Percentiles rank a stretch among this genome's conserved stretches.
Evolutionary conservation across 768 basidiomycete species (phyloP).

Genomic region (Russula sp.): DNA sequence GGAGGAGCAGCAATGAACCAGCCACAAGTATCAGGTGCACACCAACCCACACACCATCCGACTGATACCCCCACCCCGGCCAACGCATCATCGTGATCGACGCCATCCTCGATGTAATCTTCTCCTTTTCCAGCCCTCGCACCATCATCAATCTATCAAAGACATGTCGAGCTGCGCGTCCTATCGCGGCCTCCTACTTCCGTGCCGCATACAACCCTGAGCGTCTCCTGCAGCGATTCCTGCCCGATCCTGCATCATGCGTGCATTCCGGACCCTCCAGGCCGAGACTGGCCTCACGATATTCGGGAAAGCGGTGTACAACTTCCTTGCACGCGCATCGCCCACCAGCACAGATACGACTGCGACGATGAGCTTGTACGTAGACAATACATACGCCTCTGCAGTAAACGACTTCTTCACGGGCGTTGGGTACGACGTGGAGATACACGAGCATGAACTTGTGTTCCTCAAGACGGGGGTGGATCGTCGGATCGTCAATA

Average conservation of each 20-base stretch:
- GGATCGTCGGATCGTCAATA: background rate
- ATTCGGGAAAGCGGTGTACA: constrained; percentile 10
- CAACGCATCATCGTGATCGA: constrained; percentile 50
- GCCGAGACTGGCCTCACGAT: constrained; percentile 12
- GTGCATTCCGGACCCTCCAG: constrained; percentile 17
- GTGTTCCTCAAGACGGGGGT: constrained; percentile 11
- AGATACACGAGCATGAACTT: background rate
- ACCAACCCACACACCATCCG: too few species aligned
- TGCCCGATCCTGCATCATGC: background rate
- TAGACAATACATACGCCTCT: background rate
- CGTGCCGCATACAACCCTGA: constrained; percentile 23
- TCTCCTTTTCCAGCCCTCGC: constrained; percentile 60
- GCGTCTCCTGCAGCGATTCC: constrained; percentile 15
- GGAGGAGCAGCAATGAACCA: background rate
- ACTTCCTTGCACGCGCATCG: constrained; percentile 13
- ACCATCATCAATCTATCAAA: constrained; percentile 29
- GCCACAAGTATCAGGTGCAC: background rate
- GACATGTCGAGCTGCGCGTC: constrained; percentile 16
- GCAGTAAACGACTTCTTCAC: constrained; percentile 14
- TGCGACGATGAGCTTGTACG: constrained; percentile 14
- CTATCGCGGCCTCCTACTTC: constrained; percentile 25
- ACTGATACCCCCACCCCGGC: constrained; percentile 54
- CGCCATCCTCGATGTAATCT: constrained; percentile 44
- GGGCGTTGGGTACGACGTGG: constrained; percentile 6
- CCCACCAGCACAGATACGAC: background rate